Percentiles rank a stretch among this genome's conserved stretches.
Evolutionary conservation across 2,329 filamentous ascomycete species (phyloP).

Genomic region (Penicillium sp.): DNA sequence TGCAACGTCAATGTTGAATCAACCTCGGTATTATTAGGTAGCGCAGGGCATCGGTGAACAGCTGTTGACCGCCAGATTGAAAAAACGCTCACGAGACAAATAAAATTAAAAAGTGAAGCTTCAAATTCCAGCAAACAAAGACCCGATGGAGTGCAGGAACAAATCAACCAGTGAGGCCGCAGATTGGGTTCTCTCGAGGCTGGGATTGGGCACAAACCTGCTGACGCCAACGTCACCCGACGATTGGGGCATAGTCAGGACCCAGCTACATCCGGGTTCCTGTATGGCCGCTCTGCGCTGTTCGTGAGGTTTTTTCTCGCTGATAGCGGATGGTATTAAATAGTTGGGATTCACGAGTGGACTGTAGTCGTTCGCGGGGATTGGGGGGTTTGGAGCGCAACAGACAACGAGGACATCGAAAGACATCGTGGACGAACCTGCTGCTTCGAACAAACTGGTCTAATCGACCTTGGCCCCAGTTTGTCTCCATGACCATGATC

Average conservation of each 20-base stretch:
- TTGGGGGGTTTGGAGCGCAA: neutral
- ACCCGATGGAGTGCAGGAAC: constrained; percentile 5
- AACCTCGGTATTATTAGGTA: neutral
- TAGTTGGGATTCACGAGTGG: neutral
- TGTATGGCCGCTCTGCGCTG: constrained; percentile 4
- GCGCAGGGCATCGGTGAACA: neutral
- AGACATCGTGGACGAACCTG: neutral
- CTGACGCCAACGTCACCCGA: constrained; percentile 11
- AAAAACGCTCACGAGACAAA: neutral
- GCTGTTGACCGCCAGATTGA: constrained; percentile 13
- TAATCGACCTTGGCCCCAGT: neutral
- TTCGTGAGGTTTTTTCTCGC: neutral
- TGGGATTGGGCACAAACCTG: constrained; percentile 27
- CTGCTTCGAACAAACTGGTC: neutral
- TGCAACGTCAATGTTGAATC: neutral
- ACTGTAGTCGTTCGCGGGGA: neutral
- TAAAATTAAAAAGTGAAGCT: constrained; percentile 22
- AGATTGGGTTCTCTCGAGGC: constrained; percentile 26
- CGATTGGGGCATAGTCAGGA: constrained; percentile 5
- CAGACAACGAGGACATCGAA: neutral
- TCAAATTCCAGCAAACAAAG: constrained; percentile 1
- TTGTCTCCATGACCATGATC: neutral
- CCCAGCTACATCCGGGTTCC: neutral
- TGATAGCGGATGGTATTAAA: constrained; percentile 3
- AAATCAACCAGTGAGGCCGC: constrained; percentile 18